Percentiles rank a stretch among this genome's conserved stretches.
phyloP scores from a whole-genome alignment of 805 yeast genomes.

The Myxozyma geophila region DNA sequence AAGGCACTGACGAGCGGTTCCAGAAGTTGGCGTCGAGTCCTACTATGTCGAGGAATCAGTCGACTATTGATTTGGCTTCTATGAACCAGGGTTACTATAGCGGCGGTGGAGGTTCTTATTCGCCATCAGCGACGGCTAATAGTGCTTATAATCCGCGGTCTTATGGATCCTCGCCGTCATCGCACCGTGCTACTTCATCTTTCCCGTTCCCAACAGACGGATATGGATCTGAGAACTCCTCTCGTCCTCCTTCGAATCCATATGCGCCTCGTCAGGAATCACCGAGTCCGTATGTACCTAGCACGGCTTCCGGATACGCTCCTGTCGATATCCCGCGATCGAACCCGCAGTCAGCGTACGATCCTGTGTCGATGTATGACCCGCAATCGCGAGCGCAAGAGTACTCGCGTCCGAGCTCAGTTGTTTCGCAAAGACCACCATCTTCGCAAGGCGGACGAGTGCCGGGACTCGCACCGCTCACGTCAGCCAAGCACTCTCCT shows the following conservation, averaged over 20 bases:
- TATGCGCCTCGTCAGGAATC: conserved; percentile 24
- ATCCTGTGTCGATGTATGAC: conserved; percentile 15
- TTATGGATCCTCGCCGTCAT: conserved; percentile 18
- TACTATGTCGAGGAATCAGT: conserved; percentile 27
- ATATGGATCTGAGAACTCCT: neutral
- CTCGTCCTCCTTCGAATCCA: conserved; percentile 8
- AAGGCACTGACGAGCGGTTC: conserved; percentile 40
- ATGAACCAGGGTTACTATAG: neutral
- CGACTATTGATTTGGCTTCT: conserved; percentile 21
- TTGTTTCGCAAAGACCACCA: conserved; percentile 10
- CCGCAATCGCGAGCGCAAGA: neutral
- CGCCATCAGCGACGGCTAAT: conserved; percentile 4
- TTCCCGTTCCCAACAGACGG: neutral
- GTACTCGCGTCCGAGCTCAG: conserved; percentile 14
- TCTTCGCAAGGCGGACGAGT: conserved; percentile 13
- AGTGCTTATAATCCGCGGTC: conserved; percentile 14
- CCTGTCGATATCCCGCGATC: conserved; percentile 21
- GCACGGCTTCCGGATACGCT: neutral
- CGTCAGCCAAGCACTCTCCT: neutral
- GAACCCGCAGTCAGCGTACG: conserved; percentile 2
- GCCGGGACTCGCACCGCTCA: conserved; percentile 4
- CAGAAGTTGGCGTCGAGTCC: conserved; percentile 42
- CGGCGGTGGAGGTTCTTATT: neutral
- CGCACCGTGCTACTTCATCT: conserved; percentile 6
- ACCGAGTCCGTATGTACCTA: conserved; percentile 20